Evolutionary conservation across 2,329 filamentous ascomycete species (phyloP), one percentile per base, ranked within the genome.

Genomic region (Cadophora malorum): DNA sequence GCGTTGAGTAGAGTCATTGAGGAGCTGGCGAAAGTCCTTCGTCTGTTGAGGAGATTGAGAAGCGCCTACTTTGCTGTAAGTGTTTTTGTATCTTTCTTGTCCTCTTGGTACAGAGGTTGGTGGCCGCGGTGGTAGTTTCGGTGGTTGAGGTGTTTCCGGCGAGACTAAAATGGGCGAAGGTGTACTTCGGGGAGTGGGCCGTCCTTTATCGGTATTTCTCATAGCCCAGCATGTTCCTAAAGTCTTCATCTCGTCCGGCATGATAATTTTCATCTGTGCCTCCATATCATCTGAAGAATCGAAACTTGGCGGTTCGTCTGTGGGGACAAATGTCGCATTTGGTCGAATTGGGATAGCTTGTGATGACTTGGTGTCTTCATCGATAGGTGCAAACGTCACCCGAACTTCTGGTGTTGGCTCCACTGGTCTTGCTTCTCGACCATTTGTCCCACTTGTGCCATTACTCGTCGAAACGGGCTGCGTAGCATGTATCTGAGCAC

Each of bases 261-360:
- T 56, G 16, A 47, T 66, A 14, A 63, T 64, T 25, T 60, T 61
- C 25, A 66, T 23, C 23, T 64, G 33, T 12, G 38, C 25, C 28
- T 67, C 60, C 49, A 70, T 66, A 64, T 70, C 67, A 21, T 70
- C 66, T 5, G 69, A 66, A 1, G 64, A 62, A 10, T 72, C 67
- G 38, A 70, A 70, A 21, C 21, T 66, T 31, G 66, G 28, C 14
- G 28, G 45, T 8, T 58, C 4, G 14, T 64, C 62, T 8, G 12
- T 21, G 12, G 50, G 33, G n/a, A 14, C 3, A 9, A 59, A 10
- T 28, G n/a, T 23, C 6, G 19, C 35, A 41, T 45, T 25, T n/a
- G 35, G n/a, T 41, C 33, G 35, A 23, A 59, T 62, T 16, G 45
- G 21, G 21, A 62, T 62, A 25, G 65, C 12, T 23, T 38, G 25